Evolutionary conservation across 306 rosid species (phyloP).

Genomic region (Acacia melanoxylon): DNA sequence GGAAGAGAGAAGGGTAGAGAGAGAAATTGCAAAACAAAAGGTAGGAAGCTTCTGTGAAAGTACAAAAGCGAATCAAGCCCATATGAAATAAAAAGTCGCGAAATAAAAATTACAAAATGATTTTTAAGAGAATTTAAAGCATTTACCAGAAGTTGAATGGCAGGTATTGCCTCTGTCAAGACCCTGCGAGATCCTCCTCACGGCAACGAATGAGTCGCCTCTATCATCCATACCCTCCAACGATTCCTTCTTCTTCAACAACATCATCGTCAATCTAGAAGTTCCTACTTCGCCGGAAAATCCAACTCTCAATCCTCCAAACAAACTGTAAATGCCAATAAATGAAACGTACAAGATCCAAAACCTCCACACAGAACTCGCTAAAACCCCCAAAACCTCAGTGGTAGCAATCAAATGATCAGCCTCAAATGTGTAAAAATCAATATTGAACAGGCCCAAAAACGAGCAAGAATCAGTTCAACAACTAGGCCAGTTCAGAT

Average conservation of each 20-base stretch:
- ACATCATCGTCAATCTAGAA: slow-evolving; percentile 26
- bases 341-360: neutral
- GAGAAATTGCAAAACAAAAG: neutral
- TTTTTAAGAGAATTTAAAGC: neutral
- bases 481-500: slow-evolving; percentile 3
- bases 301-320: slow-evolving; percentile 8
- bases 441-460: slow-evolving; percentile 2
- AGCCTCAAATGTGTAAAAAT: neutral
- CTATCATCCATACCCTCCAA: slow-evolving; percentile 60
- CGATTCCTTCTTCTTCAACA: slow-evolving; percentile 17
- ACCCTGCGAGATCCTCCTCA: slow-evolving; percentile 73
- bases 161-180: slow-evolving; percentile 69
- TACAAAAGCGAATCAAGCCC: neutral
- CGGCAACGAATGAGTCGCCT: slow-evolving; percentile 82
- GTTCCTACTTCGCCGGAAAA: slow-evolving; percentile 7
- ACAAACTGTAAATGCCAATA: neutral
- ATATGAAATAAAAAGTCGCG: neutral
- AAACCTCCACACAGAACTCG: neutral
- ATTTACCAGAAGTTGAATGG: slow-evolving; percentile 67
- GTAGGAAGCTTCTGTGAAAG: neutral
- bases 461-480: neutral
- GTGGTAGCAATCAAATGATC: neutral
- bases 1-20: neutral
- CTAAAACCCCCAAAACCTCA: neutral
- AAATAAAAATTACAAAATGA: neutral